Conservation (phyloP, 352 stramenopile genomes). For the Phytophthora hibernalis region DNA sequence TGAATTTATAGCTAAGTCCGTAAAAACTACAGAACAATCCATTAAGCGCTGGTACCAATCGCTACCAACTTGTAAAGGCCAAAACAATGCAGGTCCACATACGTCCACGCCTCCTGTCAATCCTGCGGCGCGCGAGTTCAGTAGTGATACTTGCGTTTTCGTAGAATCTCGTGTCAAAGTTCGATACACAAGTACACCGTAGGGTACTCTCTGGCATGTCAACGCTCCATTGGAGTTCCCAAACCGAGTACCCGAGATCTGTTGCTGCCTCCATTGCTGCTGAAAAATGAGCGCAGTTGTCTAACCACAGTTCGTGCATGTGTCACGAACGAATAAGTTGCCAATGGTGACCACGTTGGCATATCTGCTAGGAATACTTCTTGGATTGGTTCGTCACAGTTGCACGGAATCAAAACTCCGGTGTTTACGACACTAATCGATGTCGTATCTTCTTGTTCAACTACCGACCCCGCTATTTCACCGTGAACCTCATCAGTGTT, state of each 20-base stretch:
- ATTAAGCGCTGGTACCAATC: constrained; percentile 22
- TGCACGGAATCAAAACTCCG: constrained; percentile 42
- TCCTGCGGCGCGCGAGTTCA: constrained; percentile 28
- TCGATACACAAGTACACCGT: constrained; percentile 31
- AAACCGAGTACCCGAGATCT: constrained; percentile 13
- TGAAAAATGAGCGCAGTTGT: constrained; percentile 26
- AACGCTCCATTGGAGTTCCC: constrained; percentile 10
- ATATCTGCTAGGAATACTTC: constrained; percentile 42
- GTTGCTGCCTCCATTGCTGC: constrained; percentile 11
- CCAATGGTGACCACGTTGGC: constrained; percentile 13
- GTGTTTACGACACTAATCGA: constrained; percentile 13
- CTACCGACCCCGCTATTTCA: background rate
- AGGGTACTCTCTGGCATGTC: constrained; percentile 26
- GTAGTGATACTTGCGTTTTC: constrained; percentile 12
- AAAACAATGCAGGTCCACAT: constrained; percentile 29
- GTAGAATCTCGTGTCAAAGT: background rate
- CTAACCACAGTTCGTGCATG: constrained; percentile 24
- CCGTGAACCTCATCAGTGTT: background rate
- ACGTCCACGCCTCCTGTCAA: constrained; percentile 12
- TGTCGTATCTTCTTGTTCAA: background rate
- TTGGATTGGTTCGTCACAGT: constrained; percentile 31
- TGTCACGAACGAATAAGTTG: constrained; percentile 13
- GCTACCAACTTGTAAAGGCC: constrained; percentile 20
- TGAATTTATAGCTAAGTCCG: constrained; percentile 4
- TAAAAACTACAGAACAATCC: constrained; percentile 15